A percentile compares a stretch with the other conserved stretches of the same genome.
Evolutionary conservation across 2,329 filamentous ascomycete species (phyloP).

Genomic region (Chaetothyriales sp.): DNA sequence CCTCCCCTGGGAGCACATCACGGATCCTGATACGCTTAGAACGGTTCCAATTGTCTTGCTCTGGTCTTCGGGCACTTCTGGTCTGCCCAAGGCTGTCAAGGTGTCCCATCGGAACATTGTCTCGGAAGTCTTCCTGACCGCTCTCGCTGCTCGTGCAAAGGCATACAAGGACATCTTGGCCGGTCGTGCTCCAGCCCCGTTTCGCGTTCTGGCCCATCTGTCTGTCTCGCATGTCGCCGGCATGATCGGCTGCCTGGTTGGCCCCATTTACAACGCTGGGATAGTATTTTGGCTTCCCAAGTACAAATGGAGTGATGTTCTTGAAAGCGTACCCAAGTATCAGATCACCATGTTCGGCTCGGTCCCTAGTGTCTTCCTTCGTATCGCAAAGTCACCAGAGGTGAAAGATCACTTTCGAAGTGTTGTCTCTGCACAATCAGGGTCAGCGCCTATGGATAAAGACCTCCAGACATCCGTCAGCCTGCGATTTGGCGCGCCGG

Average conservation of each 20-base stretch:
- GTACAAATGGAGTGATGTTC: constrained; percentile 43
- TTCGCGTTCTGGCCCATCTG: constrained; percentile 31
- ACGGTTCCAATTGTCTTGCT: constrained; percentile 31
- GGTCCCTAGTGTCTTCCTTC: constrained; percentile 46
- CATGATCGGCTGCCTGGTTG: constrained; percentile 33
- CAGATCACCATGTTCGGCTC: constrained; percentile 41
- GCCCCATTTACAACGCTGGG: constrained; percentile 32
- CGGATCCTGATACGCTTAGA: constrained; percentile 33
- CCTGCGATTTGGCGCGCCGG: constrained; percentile 29
- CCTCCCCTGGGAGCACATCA: constrained; percentile 40
- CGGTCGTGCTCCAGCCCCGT: constrained; percentile 19
- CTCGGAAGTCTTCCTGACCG: constrained; percentile 21
- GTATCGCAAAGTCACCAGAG: constrained; percentile 41
- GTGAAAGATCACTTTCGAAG: constrained; percentile 42
- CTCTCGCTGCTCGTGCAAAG: constrained; percentile 9
- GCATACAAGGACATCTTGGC: constrained; percentile 18
- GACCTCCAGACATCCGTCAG: constrained; percentile 39
- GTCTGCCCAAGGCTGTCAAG: constrained; percentile 32
- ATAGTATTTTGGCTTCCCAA: constrained; percentile 47
- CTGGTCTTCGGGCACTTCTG: constrained; percentile 35
- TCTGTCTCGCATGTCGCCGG: constrained; percentile 35
- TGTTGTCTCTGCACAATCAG: constrained; percentile 34
- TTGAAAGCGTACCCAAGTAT: constrained; percentile 37
- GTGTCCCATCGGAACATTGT: constrained; percentile 32
- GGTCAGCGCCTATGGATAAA: constrained; percentile 42